These are phyloP conservation scores for Pythium aquatile DNA, from an alignment of 352 stramenopile genomes.

Conservation along the genomic window DNA sequence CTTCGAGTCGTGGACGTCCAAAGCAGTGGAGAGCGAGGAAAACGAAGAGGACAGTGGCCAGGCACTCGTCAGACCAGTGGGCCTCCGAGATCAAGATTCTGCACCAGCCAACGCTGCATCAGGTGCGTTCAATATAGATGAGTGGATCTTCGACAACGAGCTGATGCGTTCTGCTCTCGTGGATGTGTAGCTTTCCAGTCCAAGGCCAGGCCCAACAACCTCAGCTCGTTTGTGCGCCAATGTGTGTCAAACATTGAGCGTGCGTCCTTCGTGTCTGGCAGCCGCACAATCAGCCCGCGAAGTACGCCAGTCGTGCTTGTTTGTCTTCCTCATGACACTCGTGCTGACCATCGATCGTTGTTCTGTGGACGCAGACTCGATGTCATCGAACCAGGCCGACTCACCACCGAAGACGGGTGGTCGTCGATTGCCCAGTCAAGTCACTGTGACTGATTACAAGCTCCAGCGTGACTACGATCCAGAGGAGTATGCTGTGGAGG, in stretches of 20 bases:
- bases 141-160: too few species aligned
- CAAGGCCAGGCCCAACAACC: constrained; percentile 48
- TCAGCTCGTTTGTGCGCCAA: constrained; percentile 64
- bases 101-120: neutral
- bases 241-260: constrained; percentile 67
- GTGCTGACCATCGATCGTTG: neutral
- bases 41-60: neutral
- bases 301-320: constrained; percentile 8
- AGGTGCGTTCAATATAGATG: neutral
- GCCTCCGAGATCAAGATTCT: neutral
- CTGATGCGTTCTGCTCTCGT: neutral
- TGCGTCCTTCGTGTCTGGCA: constrained; percentile 7
- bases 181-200: neutral
- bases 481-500: neutral
- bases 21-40: neutral
- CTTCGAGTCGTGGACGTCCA: constrained; percentile 23
- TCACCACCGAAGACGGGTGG: constrained; percentile 23
- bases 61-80: neutral
- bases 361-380: constrained; percentile 4
- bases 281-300: constrained; percentile 10
- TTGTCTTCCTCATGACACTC: neutral
- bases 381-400: constrained; percentile 53
- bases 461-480: constrained; percentile 4
- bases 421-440: constrained; percentile 15
- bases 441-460: constrained; percentile 18